These are phyloP conservation scores for Globisporangium megalacanthum DNA, from an alignment of 352 stramenopile genomes.

Conservation along the genomic window DNA sequence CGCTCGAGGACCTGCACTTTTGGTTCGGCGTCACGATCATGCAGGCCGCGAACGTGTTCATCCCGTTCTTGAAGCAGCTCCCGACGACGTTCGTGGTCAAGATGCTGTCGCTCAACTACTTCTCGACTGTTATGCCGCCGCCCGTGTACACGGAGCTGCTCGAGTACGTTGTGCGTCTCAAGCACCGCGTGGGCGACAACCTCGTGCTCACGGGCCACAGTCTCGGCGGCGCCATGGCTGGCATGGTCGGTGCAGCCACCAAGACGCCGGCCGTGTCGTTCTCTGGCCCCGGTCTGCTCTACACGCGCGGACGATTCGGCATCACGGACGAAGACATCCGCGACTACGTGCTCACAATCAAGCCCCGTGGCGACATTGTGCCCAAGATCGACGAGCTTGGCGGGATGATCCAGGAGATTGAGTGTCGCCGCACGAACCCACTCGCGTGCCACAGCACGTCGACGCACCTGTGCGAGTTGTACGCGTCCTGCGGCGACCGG, in stretches of 20 bases:
- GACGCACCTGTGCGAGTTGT: conserved; percentile 83
- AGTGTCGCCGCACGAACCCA: conserved; percentile 71
- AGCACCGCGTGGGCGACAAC: conserved; percentile 60
- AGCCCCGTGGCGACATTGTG: conserved; percentile 72
- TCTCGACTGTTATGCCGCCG: conserved; percentile 64
- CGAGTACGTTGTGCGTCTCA: conserved; percentile 48
- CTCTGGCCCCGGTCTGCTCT: conserved; percentile 73
- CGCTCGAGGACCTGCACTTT: conserved; percentile 82
- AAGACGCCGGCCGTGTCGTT: conserved; percentile 79
- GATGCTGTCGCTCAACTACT: conserved; percentile 76
- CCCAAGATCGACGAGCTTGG: conserved; percentile 75
- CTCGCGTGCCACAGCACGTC: conserved; percentile 80
- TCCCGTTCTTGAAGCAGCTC: conserved; percentile 84
- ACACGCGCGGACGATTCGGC: conserved; percentile 72
- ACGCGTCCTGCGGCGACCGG: conserved; percentile 73
- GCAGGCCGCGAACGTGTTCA: conserved; percentile 80
- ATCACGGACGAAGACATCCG: conserved; percentile 65
- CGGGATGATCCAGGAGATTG: conserved; percentile 86
- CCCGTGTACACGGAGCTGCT: conserved; percentile 75
- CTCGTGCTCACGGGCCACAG: conserved; percentile 82
- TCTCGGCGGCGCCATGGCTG: conserved; percentile 79
- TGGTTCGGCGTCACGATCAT: conserved; percentile 87
- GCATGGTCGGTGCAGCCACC: conserved; percentile 80
- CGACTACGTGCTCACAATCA: conserved; percentile 85
- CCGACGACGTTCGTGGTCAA: conserved; percentile 72